Evolutionary conservation across 495 filamentous ascomycete species (phyloP).

Genomic region (Penicillium mononematosum): DNA sequence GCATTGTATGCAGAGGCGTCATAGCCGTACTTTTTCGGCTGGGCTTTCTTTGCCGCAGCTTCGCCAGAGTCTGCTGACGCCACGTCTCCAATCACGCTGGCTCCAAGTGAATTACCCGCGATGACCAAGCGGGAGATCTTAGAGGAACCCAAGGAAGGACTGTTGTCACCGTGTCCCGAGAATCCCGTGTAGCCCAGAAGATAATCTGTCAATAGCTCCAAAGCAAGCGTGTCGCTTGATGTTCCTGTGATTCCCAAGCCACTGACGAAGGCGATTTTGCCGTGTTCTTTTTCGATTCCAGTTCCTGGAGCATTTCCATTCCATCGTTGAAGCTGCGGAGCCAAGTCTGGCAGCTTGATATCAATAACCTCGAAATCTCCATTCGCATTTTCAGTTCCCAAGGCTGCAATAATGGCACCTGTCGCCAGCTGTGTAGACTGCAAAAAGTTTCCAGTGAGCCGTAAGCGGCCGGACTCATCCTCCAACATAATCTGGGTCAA

Average conservation of each 20-base stretch:
- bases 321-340: slow-evolving; percentile 79
- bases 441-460: slow-evolving; percentile 68
- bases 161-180: slow-evolving; percentile 46
- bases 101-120: slow-evolving; percentile 81
- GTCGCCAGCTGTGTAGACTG: slow-evolving; percentile 72
- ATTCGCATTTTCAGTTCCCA: slow-evolving; percentile 89
- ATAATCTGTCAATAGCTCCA: slow-evolving; percentile 81
- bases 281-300: slow-evolving; percentile 40
- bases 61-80: slow-evolving; percentile 26
- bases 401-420: slow-evolving; percentile 82
- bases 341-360: slow-evolving; percentile 79
- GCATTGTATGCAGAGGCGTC: slow-evolving; percentile 85
- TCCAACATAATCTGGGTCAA: slow-evolving; percentile 77
- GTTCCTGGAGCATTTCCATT: slow-evolving; percentile 39
- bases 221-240: slow-evolving; percentile 64
- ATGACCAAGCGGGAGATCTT: slow-evolving; percentile 84
- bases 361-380: slow-evolving; percentile 93
- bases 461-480: slow-evolving; percentile 91
- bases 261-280: slow-evolving; percentile 83
- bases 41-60: slow-evolving; percentile 43
- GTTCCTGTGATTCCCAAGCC: slow-evolving; percentile 79
- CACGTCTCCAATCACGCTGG: slow-evolving; percentile 43
- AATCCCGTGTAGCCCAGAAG: slow-evolving; percentile 78
- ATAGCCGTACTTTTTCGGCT: slow-evolving; percentile 87
- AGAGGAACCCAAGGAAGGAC: slow-evolving; percentile 40